phyloP scores from a whole-genome alignment of 2,329 filamentous ascomycete genomes.

The Fusarium buharicum region DNA sequence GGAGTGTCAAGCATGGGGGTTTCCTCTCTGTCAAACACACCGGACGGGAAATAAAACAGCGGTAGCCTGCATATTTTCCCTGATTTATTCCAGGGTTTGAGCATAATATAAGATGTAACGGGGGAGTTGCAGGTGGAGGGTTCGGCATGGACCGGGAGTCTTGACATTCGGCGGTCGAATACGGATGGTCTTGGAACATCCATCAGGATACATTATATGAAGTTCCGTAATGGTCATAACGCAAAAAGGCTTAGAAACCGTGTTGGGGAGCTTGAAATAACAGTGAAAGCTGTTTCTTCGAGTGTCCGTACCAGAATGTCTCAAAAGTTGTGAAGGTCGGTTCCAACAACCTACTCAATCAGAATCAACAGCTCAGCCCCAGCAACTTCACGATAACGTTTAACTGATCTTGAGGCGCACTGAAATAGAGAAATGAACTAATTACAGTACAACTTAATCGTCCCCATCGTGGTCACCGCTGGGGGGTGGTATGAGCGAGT shows the following conservation, averaged over 20 bases:
- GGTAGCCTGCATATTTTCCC: conserved; percentile 19
- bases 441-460: neutral
- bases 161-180: neutral
- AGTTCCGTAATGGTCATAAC: too few species aligned
- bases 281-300: too few species aligned
- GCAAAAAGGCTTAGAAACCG: too few species aligned
- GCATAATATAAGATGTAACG: neutral
- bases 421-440: neutral
- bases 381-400: neutral
- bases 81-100: conserved; percentile 1
- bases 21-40: neutral
- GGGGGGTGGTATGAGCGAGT: neutral
- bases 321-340: neutral
- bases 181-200: neutral
- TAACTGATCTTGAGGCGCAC: neutral
- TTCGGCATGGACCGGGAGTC: conserved; percentile 6
- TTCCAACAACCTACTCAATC: neutral
- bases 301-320: neutral
- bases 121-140: conserved; percentile 22
- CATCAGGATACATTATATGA: neutral
- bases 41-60: neutral
- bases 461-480: neutral
- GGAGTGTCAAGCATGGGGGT: conserved; percentile 5
- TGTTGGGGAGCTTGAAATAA: too few species aligned
- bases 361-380: neutral